A percentile compares a stretch with the other conserved stretches of the same genome.
Evolutionary conservation across 1,284 basidiomycete species (phyloP).

Genomic region (Apiotrichum domesticum): DNA sequence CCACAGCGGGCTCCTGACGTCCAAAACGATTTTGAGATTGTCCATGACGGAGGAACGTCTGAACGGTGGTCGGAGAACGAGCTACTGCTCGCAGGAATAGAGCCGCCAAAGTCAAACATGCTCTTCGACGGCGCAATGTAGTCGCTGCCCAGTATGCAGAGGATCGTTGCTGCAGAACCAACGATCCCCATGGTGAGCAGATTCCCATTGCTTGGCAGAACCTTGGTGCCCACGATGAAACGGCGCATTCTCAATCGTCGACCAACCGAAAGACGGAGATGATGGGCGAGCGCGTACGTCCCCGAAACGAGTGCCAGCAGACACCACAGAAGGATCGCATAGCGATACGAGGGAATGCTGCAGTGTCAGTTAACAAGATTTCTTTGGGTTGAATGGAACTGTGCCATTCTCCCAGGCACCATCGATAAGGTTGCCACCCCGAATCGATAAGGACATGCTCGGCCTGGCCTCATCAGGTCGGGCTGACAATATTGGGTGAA

Average conservation of each 20-base stretch:
- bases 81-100: not conserved
- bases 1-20: constrained; percentile 67
- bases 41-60: constrained; percentile 45
- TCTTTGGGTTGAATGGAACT: too few species aligned
- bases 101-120: constrained; percentile 48
- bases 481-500: too few species aligned
- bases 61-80: not conserved
- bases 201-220: constrained; percentile 60
- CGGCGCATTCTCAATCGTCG: constrained; percentile 37
- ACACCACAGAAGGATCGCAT: constrained; percentile 43
- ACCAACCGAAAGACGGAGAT: constrained; percentile 35
- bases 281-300: constrained; percentile 37
- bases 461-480: too few species aligned
- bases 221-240: constrained; percentile 27
- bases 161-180: constrained; percentile 18
- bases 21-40: constrained; percentile 70
- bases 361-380: not conserved
- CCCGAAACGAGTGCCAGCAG: constrained; percentile 29
- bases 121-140: constrained; percentile 59
- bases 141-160: constrained; percentile 63
- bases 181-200: constrained; percentile 53
- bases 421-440: too few species aligned
- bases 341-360: constrained; percentile 42
- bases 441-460: too few species aligned
- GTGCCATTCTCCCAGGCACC: too few species aligned